Conservation (phyloP, 2,329 filamentous ascomycete genomes). For the Sordariomycetes sp. region DNA sequence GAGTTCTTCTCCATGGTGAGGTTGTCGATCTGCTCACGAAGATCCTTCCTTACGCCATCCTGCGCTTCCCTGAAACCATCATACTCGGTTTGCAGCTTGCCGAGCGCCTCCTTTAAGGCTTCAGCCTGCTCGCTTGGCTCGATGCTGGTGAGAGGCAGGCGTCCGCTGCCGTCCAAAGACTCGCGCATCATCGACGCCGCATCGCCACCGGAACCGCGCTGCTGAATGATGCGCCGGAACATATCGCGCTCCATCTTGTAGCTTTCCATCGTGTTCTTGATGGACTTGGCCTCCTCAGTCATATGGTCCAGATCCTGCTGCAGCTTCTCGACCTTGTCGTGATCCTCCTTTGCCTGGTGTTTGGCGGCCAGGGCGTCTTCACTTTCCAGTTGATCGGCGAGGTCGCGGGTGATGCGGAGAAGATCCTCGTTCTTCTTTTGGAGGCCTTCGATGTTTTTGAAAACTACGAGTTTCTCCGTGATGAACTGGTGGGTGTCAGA, state of each 20-base stretch:
- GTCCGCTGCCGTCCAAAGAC: slow-evolving; percentile 50
- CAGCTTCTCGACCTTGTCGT: slow-evolving; percentile 64
- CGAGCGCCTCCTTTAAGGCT: slow-evolving; percentile 64
- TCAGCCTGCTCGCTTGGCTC: slow-evolving; percentile 48
- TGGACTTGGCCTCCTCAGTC: slow-evolving; percentile 75
- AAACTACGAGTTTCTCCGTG: slow-evolving; percentile 79
- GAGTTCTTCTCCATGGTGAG: slow-evolving; percentile 74
- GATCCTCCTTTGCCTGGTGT: slow-evolving; percentile 52
- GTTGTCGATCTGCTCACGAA: slow-evolving; percentile 77
- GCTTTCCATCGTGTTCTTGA: slow-evolving; percentile 78
- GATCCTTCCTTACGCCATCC: slow-evolving; percentile 66
- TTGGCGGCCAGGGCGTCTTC: slow-evolving; percentile 69
- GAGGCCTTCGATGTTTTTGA: slow-evolving; percentile 75
- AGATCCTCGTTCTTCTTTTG: slow-evolving; percentile 84
- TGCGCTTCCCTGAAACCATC: slow-evolving; percentile 85
- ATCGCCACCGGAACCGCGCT: slow-evolving; percentile 52
- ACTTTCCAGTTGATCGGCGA: slow-evolving; percentile 85
- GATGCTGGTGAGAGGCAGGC: slow-evolving; percentile 48
- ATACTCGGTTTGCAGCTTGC: slow-evolving; percentile 82
- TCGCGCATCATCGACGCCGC: slow-evolving; percentile 62
- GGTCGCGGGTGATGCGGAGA: slow-evolving; percentile 69
- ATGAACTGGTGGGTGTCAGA: slow-evolving; percentile 85
- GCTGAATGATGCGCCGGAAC: slow-evolving; percentile 89
- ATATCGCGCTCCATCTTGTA: slow-evolving; percentile 95
- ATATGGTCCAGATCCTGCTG: slow-evolving; percentile 65